These are phyloP conservation scores for Apiotrichum veenhuisii DNA, from an alignment of 1,284 basidiomycete genomes.

Conservation along the genomic window DNA sequence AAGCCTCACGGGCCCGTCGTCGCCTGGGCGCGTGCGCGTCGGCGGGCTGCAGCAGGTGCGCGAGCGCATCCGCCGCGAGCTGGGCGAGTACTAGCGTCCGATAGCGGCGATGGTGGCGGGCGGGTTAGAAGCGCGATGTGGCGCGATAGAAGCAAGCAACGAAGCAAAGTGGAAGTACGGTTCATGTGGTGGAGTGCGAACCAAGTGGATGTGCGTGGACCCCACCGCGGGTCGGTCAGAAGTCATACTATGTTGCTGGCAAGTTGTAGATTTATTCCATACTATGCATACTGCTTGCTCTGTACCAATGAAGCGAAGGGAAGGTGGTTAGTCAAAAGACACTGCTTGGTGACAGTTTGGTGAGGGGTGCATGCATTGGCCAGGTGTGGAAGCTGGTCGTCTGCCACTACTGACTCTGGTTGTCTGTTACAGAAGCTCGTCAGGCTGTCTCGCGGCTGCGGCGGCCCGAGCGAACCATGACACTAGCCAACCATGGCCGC, in stretches of 20 bases:
- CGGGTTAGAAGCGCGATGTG: too few relatives aligned
- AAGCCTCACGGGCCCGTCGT: slow-evolving; percentile 22
- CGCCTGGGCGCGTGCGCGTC: slow-evolving; percentile 42
- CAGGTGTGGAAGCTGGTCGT: too few relatives aligned
- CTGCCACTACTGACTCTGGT: too few relatives aligned
- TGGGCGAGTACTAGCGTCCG: slow-evolving; percentile 28
- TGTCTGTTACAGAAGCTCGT: too few relatives aligned
- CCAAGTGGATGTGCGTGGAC: not conserved
- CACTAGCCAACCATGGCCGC: too few relatives aligned
- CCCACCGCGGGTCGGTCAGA: not conserved
- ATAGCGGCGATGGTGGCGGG: not conserved
- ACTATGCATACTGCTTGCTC: not conserved
- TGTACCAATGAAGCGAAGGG: too few relatives aligned
- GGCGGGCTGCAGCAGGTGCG: slow-evolving; percentile 44
- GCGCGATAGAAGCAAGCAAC: not conserved
- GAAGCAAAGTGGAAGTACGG: not conserved
- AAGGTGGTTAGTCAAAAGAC: too few relatives aligned
- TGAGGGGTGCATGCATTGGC: too few relatives aligned
- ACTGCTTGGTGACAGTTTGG: too few relatives aligned
- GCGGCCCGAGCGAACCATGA: too few relatives aligned
- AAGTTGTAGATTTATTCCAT: slow-evolving; percentile 2
- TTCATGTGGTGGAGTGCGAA: not conserved
- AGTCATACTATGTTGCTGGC: not conserved
- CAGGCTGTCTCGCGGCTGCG: too few relatives aligned
- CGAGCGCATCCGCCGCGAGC: slow-evolving; percentile 44